Evolutionary conservation across 345 rosid species (phyloP).

Genomic region (Triadica sebifera): DNA sequence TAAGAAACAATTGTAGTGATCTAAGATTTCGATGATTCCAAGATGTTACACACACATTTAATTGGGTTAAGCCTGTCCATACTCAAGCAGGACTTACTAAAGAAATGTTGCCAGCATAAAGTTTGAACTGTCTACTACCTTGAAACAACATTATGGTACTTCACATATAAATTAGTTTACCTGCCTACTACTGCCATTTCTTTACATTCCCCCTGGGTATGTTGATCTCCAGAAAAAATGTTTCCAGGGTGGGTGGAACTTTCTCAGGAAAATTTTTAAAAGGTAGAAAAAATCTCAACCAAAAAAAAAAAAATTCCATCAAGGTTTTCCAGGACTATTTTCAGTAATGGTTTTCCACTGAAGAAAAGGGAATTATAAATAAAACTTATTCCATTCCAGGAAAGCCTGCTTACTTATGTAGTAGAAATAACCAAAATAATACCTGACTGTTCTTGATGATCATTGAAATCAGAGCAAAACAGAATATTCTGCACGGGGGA

Average conservation of each 20-base stretch:
- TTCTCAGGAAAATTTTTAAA: neutral
- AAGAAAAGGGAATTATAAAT: neutral
- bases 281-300: neutral
- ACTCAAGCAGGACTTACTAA: neutral
- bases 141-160: neutral
- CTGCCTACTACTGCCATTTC: neutral
- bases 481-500: constrained; percentile 57
- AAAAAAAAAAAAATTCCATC: neutral
- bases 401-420: neutral
- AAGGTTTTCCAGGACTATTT: neutral
- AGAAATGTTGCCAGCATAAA: neutral
- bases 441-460: constrained; percentile 70
- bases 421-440: constrained; percentile 2
- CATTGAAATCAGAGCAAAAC: constrained; percentile 59
- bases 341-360: neutral
- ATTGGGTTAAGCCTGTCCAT: too few relatives aligned
- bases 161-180: neutral
- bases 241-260: neutral
- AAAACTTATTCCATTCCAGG: neutral
- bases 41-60: too few relatives aligned
- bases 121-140: neutral
- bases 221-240: neutral
- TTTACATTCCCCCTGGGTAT: neutral
- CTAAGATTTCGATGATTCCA: too few relatives aligned
- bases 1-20: neutral